Evolutionary conservation across 495 filamentous ascomycete species (phyloP), one percentile per base, ranked within the genome.

Genomic region (Aspergillus baeticus): DNA sequence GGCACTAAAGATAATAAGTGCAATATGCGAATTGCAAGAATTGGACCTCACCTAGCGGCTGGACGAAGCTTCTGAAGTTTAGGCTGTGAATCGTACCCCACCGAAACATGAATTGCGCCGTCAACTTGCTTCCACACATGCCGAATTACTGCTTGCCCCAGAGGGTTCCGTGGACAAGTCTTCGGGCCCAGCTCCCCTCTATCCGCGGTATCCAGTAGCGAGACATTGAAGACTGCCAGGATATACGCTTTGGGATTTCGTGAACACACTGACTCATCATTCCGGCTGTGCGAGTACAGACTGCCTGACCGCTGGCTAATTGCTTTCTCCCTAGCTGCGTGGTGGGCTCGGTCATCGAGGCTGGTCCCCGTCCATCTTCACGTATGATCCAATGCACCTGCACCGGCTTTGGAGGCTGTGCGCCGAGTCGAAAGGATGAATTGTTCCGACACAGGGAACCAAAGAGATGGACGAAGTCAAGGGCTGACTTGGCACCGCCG

Each of bases 361-460:
- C 44, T 14, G 45, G 82, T 0, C 87, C 88, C 57, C 83, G 77
- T 2, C 88, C 88, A 7, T 77, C 82, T 20, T 84, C 80, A 49
- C 89, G 77, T 47, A 95, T 89, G 0, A 93, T 75, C 89, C 85
- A 90, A 51, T 89, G 73, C 0, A 94, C 85, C 17, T 67, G 41
- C 7, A 72, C 45, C 76, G 71, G 50, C 77, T 68, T 6, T 75
- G 84, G 10, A 66, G 74, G 2, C 5, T 34, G 51, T 7, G 26
- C 23, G 3, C 55, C 37, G 1, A 69, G 46, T 15, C 61, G 58
- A 17, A 61, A 34, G 1, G 47, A 45, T 2, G 57, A 42, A 7
- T 51, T 55, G 0, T 63, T 63, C 8, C 51, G 61, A 39, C 70
- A 68, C 0, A 70, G 51, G 0, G 77, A 75, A 2, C 82, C 86